Conservation (phyloP, 1,284 basidiomycete genomes). For the Coriolopsis trogii region DNA sequence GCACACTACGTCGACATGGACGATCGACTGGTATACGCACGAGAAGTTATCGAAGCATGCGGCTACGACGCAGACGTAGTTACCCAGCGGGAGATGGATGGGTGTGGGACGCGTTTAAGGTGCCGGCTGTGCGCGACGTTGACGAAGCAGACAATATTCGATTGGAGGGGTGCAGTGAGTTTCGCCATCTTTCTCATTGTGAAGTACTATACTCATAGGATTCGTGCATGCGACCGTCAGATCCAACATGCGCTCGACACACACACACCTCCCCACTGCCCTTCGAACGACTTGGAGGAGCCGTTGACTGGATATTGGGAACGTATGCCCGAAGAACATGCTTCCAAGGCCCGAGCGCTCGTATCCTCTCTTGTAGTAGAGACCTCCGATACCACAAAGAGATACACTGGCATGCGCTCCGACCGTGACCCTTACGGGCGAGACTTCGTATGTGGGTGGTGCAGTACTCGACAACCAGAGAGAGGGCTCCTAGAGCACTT, state of each 20-base stretch:
- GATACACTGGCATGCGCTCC: too few relatives aligned
- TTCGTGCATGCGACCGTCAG: not conserved
- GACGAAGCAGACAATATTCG: not conserved
- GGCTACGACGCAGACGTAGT: not conserved
- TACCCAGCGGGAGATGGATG: not conserved
- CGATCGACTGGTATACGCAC: not conserved
- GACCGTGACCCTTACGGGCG: too few relatives aligned
- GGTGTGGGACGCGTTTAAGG: not conserved
- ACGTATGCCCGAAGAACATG: not conserved
- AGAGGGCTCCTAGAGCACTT: too few relatives aligned
- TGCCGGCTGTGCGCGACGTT: not conserved
- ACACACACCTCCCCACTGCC: not conserved
- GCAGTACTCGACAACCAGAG: too few relatives aligned
- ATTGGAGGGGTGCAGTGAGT: not conserved
- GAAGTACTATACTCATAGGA: not conserved
- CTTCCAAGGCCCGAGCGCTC: not conserved
- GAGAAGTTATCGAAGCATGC: not conserved
- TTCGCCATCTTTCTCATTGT: not conserved
- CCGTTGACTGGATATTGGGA: not conserved
- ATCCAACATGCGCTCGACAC: not conserved
- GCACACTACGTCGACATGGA: too few relatives aligned
- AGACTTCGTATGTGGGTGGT: too few relatives aligned
- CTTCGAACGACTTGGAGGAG: not conserved
- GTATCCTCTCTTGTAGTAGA: not conserved
- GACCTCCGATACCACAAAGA: too few relatives aligned